These are phyloP conservation scores for Apiotrichum gamsii DNA, from an alignment of 1,284 basidiomycete genomes.

Conservation along the genomic window DNA sequence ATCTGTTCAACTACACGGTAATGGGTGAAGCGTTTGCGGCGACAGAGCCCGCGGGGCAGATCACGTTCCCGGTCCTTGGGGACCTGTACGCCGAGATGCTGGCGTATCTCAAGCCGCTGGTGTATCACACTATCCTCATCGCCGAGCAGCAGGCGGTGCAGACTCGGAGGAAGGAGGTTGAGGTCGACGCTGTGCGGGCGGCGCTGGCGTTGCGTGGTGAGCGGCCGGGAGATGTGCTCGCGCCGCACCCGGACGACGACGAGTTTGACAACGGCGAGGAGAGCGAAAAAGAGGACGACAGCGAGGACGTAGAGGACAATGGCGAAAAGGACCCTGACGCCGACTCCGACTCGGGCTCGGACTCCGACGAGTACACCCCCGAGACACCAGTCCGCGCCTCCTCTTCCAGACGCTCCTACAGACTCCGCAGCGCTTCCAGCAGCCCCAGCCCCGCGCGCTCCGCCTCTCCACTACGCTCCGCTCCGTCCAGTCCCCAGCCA, in stretches of 20 bases:
- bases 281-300: not conserved
- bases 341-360: too few relatives aligned
- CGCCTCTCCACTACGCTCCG: not conserved
- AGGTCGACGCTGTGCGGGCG: not conserved
- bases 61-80: slow-evolving; percentile 16
- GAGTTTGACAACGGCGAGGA: too few relatives aligned
- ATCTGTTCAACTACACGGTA: slow-evolving; percentile 22
- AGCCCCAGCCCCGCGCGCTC: not conserved
- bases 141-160: slow-evolving; percentile 14
- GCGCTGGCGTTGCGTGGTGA: slow-evolving; percentile 1
- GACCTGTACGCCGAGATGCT: slow-evolving; percentile 18
- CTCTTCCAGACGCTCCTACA: too few relatives aligned
- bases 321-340: too few relatives aligned
- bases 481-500: not conserved
- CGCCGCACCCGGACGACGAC: too few relatives aligned
- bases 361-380: too few relatives aligned
- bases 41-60: not conserved
- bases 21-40: not conserved
- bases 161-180: not conserved
- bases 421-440: too few relatives aligned
- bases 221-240: not conserved
- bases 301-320: not conserved
- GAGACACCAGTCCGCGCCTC: not conserved
- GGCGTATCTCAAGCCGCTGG: slow-evolving; percentile 16
- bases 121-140: slow-evolving; percentile 16